Conservation (phyloP, 2,329 filamentous ascomycete species). For the Talaromyces sp. region DNA sequence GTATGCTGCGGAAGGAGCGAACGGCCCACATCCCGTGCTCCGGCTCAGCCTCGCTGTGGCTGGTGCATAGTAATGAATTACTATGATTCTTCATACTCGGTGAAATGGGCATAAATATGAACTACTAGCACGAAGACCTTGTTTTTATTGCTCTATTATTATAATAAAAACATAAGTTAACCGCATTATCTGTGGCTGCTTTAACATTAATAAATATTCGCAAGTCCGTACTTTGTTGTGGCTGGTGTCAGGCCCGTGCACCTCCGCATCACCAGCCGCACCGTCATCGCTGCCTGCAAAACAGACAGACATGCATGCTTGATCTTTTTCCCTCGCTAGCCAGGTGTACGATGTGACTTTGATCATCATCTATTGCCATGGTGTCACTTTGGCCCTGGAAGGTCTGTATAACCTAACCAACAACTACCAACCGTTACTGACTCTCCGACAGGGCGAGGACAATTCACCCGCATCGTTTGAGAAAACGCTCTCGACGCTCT, state of each 20-base stretch:
- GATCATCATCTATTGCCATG: conserved; percentile 46
- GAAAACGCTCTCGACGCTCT: conserved; percentile 77
- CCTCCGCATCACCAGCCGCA: neutral
- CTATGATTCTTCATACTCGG: neutral
- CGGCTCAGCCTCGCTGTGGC: neutral
- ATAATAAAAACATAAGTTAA: no score
- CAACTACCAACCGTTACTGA: conserved; percentile 3
- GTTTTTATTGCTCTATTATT: no score
- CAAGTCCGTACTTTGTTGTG: neutral
- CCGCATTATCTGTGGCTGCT: neutral
- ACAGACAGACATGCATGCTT: neutral
- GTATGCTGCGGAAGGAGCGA: neutral
- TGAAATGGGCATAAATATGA: no score
- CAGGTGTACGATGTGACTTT: neutral
- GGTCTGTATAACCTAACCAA: conserved; percentile 41
- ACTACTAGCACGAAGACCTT: no score
- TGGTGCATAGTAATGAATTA: neutral
- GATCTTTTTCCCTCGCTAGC: neutral
- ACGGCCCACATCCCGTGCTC: conserved; percentile 1
- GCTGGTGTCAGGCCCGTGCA: neutral
- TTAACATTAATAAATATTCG: neutral
- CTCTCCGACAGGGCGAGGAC: conserved; percentile 59
- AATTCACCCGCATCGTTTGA: conserved; percentile 89
- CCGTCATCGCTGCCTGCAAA: neutral
- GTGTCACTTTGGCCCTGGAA: conserved; percentile 84